These are phyloP conservation scores for Trichosporon sp. DNA, from an alignment of 1,284 basidiomycete genomes.

Conservation along the genomic window DNA sequence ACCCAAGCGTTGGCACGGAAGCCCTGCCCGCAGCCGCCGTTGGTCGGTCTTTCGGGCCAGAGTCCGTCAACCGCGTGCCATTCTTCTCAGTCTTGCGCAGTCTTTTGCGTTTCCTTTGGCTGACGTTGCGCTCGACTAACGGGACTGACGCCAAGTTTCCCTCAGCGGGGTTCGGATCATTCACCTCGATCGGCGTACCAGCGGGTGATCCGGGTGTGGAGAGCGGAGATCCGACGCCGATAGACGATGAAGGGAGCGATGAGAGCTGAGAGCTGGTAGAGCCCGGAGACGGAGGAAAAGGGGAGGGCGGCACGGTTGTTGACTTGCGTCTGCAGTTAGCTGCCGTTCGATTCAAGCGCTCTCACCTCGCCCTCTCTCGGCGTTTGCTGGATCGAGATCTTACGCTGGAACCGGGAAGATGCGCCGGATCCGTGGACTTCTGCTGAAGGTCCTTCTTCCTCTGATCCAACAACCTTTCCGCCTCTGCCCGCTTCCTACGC, in stretches of 20 bases:
- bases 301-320: neutral
- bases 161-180: too few species aligned
- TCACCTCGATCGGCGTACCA: too few species aligned
- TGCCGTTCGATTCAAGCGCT: neutral
- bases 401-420: too few species aligned
- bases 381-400: neutral
- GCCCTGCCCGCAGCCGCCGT: neutral
- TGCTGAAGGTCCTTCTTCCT: neutral
- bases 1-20: neutral
- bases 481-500: neutral
- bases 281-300: neutral
- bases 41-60: neutral
- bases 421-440: too few species aligned
- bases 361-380: neutral
- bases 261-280: neutral
- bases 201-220: neutral
- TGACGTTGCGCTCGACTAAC: too few species aligned
- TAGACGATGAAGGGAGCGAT: neutral
- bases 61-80: neutral
- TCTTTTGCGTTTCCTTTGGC: too few species aligned
- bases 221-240: neutral
- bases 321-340: neutral
- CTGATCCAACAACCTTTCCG: neutral
- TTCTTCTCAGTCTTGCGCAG: neutral
- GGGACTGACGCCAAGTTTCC: too few species aligned